These are phyloP conservation scores for Thelonectria discophora DNA, from an alignment of 2,329 filamentous ascomycete species.

Conservation along the genomic window DNA sequence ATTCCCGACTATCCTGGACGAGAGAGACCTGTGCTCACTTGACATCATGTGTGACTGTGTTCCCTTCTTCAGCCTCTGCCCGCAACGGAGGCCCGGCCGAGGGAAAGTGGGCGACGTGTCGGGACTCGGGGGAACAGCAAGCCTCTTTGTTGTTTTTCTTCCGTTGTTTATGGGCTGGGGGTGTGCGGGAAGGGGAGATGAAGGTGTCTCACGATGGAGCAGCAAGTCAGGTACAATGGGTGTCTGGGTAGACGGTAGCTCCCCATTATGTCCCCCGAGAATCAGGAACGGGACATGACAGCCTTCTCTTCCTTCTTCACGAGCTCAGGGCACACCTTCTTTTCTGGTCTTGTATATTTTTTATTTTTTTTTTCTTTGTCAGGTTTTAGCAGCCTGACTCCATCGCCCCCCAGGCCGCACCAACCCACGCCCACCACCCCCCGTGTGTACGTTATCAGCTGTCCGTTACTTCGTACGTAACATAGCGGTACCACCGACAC, in stretches of 20 bases:
- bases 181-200: slow-evolving; percentile 28
- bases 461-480: slow-evolving; percentile 7
- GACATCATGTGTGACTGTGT: slow-evolving; percentile 28
- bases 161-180: not conserved
- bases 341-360: no score
- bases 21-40: slow-evolving; percentile 18
- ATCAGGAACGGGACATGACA: not conserved
- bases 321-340: no score
- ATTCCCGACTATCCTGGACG: slow-evolving; percentile 33
- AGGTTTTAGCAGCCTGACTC: not conserved
- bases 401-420: slow-evolving; percentile 13
- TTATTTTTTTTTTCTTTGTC: no score
- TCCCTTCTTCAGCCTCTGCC: not conserved
- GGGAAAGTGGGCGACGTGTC: slow-evolving; percentile 6
- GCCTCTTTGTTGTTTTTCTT: no score
- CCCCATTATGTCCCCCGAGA: no score
- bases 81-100: not conserved
- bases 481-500: slow-evolving; percentile 2
- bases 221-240: not conserved
- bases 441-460: slow-evolving; percentile 7
- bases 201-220: slow-evolving; percentile 22
- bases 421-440: slow-evolving; percentile 3
- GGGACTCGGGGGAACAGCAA: slow-evolving; percentile 9
- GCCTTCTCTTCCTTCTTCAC: not conserved
- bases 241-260: not conserved